These are phyloP conservation scores for Zygoascus flipseniorum DNA, from an alignment of 805 yeast genomes.

Conservation along the genomic window DNA sequence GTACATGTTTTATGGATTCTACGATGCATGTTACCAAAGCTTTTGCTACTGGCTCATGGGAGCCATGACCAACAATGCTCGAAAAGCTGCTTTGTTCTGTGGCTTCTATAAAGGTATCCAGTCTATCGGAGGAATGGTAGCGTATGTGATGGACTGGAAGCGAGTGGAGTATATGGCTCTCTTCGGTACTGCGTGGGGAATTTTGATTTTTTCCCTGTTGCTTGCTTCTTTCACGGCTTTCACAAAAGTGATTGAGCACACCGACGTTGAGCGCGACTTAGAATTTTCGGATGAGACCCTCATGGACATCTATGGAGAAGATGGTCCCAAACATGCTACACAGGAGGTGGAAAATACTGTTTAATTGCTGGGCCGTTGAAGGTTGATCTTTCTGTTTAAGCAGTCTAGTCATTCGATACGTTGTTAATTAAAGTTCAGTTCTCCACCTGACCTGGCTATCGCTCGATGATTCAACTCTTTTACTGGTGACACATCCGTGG, in stretches of 20 bases:
- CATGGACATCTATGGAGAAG: too few species aligned
- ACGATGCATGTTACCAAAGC: conserved; percentile 53
- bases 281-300: conserved; percentile 11
- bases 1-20: conserved; percentile 54
- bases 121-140: conserved; percentile 55
- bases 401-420: too few species aligned
- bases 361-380: too few species aligned
- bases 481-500: too few species aligned
- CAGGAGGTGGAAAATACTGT: too few species aligned
- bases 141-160: conserved; percentile 39
- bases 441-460: too few species aligned
- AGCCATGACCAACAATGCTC: conserved; percentile 47
- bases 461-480: too few species aligned
- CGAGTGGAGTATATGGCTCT: background rate
- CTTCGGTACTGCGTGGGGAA: conserved; percentile 40
- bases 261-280: conserved; percentile 25
- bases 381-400: too few species aligned
- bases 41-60: conserved; percentile 53
- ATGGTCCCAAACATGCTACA: too few species aligned
- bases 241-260: conserved; percentile 37
- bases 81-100: conserved; percentile 47
- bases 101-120: conserved; percentile 59
- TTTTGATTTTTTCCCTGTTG: conserved; percentile 39
- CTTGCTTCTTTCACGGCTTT: conserved; percentile 41
- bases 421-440: too few species aligned